Evolutionary conservation across 352 stramenopile species (phyloP).

Genomic region (Phytophthora sp.): DNA sequence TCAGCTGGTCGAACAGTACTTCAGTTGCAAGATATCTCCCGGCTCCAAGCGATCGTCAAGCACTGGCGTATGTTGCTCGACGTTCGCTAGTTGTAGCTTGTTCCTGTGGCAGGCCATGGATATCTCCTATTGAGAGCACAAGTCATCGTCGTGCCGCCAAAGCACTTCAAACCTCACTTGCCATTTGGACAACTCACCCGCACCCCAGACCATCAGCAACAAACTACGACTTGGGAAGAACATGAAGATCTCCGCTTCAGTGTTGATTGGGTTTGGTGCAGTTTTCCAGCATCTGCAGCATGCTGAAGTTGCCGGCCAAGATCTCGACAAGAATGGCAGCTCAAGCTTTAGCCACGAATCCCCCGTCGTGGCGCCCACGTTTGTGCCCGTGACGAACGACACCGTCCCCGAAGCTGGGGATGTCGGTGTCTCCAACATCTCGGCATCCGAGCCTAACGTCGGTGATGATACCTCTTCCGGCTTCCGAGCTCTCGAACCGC

Average conservation of each 20-base stretch:
- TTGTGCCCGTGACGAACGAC: slow-evolving; percentile 9
- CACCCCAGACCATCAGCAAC: slow-evolving; percentile 20
- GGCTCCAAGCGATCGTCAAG: slow-evolving; percentile 24
- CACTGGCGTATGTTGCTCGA: slow-evolving; percentile 6
- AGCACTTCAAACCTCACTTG: slow-evolving; percentile 34
- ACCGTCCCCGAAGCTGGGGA: slow-evolving; percentile 9
- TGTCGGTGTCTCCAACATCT: slow-evolving; percentile 1
- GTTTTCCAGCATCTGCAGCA: slow-evolving; percentile 30
- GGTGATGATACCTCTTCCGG: slow-evolving; percentile 15
- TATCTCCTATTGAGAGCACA: neutral
- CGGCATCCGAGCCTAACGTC: slow-evolving; percentile 10
- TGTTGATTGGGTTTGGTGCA: slow-evolving; percentile 26
- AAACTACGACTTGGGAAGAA: slow-evolving; percentile 11
- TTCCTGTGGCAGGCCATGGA: neutral
- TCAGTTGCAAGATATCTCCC: neutral
- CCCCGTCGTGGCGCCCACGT: slow-evolving; percentile 19
- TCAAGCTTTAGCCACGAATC: slow-evolving; percentile 23
- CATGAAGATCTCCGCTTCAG: slow-evolving; percentile 38
- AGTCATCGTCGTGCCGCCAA: neutral
- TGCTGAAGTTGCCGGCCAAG: slow-evolving; percentile 20
- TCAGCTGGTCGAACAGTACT: neutral
- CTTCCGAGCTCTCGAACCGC: slow-evolving; percentile 36
- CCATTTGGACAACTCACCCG: slow-evolving; percentile 32
- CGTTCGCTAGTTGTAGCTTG: slow-evolving; percentile 8
- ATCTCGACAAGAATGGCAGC: slow-evolving; percentile 12